Percentiles rank a stretch among this genome's conserved stretches.
Evolutionary conservation across 164 flowering plant species (phyloP).

Genomic region (Vitis rupestris): DNA sequence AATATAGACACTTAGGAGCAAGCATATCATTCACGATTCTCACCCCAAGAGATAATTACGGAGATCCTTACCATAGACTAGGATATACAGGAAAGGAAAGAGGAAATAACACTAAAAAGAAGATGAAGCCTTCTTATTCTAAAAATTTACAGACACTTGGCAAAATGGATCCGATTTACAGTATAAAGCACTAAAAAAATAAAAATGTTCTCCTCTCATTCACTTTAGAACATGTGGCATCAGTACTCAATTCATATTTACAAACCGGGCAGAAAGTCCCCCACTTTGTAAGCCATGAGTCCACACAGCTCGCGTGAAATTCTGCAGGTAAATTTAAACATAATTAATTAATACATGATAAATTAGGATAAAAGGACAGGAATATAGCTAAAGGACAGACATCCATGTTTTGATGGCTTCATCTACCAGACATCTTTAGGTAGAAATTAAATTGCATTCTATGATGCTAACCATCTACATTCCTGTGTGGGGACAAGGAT

Average conservation of each 20-base stretch:
- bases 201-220: conserved; percentile 13
- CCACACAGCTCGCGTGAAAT: conserved; percentile 58
- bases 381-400: neutral
- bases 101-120: neutral
- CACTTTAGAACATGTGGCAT: conserved; percentile 10
- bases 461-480: too few relatives aligned
- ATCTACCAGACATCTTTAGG: too few relatives aligned
- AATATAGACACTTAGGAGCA: neutral
- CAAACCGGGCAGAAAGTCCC: conserved; percentile 70
- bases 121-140: neutral
- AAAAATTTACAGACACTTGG: neutral
- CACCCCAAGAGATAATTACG: too few relatives aligned
- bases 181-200: neutral
- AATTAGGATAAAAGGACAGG: neutral
- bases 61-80: too few relatives aligned
- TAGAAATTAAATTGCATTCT: too few relatives aligned
- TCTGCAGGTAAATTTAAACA: conserved; percentile 35
- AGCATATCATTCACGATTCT: too few relatives aligned
- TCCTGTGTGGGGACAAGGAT: neutral
- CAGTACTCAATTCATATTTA: conserved; percentile 43
- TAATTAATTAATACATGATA: neutral
- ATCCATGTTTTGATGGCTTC: too few relatives aligned
- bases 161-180: too few relatives aligned
- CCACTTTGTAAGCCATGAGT: conserved; percentile 70
- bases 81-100: neutral